Conservation (phyloP, 306 rosid species). For the Gillenia trifoliata region DNA sequence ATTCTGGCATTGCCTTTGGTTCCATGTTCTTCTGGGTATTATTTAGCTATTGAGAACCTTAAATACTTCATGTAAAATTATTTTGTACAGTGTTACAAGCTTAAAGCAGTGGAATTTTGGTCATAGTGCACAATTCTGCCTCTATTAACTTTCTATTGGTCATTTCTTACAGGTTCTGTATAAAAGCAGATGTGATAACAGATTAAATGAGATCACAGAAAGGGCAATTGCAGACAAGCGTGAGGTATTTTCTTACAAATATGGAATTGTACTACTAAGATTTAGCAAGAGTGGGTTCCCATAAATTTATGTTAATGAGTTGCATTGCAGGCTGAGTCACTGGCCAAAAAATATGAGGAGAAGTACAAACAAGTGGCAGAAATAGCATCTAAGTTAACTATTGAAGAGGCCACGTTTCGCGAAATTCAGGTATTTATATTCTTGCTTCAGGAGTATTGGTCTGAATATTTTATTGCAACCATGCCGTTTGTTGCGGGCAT, state of each 20-base stretch:
- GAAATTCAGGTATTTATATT: slow-evolving; percentile 73
- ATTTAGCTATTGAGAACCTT: not conserved
- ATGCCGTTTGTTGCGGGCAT: not conserved
- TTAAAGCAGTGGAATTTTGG: slow-evolving; percentile 3
- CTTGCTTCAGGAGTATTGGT: not conserved
- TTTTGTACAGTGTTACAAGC: not conserved
- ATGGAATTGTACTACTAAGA: slow-evolving; percentile 8
- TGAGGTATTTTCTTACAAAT: slow-evolving; percentile 52
- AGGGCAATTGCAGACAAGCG: slow-evolving; percentile 92
- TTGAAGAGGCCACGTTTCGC: slow-evolving; percentile 87
- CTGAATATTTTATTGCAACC: not conserved
- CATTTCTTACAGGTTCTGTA: slow-evolving; percentile 62
- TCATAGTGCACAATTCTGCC: not conserved
- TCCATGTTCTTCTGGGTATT: not conserved
- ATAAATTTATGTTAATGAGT: slow-evolving; percentile 1
- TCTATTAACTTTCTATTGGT: not conserved
- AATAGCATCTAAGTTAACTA: slow-evolving; percentile 77
- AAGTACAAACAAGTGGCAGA: slow-evolving; percentile 90
- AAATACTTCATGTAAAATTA: not conserved
- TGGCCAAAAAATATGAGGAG: slow-evolving; percentile 84
- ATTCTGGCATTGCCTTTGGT: not conserved
- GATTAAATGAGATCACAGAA: slow-evolving; percentile 88
- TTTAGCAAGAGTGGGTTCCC: slow-evolving; percentile 15
- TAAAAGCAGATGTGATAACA: slow-evolving; percentile 89
- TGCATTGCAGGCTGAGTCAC: slow-evolving; percentile 65